These are phyloP conservation scores for Alternaria conjuncta DNA, from an alignment of 2,329 filamentous ascomycete species.

Conservation along the genomic window DNA sequence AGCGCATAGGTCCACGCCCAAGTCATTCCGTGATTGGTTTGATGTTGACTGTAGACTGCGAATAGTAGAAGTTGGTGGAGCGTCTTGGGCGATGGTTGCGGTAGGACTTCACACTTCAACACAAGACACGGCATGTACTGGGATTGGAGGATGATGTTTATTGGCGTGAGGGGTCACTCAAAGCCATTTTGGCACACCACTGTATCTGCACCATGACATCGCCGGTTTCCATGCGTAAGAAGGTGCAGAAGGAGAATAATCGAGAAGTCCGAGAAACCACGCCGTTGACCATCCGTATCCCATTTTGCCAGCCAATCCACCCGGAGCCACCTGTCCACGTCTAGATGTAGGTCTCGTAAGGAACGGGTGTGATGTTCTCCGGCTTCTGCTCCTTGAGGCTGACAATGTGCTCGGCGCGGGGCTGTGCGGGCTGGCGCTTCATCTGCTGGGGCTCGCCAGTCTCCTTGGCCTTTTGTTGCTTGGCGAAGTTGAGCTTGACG, in stretches of 20 bases:
- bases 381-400: conserved; percentile 81
- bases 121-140: conserved; percentile 9
- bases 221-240: conserved; percentile 48
- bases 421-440: conserved; percentile 85
- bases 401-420: conserved; percentile 81
- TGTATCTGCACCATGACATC: conserved; percentile 45
- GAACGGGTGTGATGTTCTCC: conserved; percentile 87
- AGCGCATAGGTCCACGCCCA: not conserved
- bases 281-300: conserved; percentile 49
- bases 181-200: conserved; percentile 45
- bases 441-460: conserved; percentile 86
- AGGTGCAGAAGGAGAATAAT: conserved; percentile 49
- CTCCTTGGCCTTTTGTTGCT: conserved; percentile 91
- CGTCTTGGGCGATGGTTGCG: not conserved
- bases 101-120: not conserved
- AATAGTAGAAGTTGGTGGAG: not conserved
- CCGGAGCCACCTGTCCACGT: conserved; percentile 38
- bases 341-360: conserved; percentile 99
- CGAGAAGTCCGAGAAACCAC: conserved; percentile 50
- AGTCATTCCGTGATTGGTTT: not conserved
- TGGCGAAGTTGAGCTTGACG: conserved; percentile 94
- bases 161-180: conserved; percentile 46
- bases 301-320: conserved; percentile 41
- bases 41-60: not conserved
- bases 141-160: conserved; percentile 40